These are phyloP conservation scores for Pythium aphanidermatum DNA, from an alignment of 352 stramenopile genomes.

Conservation along the genomic window DNA sequence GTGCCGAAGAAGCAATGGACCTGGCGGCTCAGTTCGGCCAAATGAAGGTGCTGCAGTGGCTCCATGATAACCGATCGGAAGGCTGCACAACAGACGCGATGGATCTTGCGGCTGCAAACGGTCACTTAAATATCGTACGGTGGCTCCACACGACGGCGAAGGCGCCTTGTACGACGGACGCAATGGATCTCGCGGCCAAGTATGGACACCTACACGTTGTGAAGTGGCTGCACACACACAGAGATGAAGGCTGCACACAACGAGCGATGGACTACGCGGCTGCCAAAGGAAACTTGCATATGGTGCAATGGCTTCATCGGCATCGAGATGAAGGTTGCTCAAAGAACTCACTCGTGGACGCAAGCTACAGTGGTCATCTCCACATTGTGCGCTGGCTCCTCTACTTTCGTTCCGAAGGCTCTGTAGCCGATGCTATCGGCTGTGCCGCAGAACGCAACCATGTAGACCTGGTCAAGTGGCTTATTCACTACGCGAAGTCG, in stretches of 20 bases:
- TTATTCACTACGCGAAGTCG: constrained; percentile 6
- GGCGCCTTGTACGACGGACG: constrained; percentile 24
- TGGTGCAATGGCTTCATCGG: constrained; percentile 30
- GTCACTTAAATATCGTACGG: constrained; percentile 10
- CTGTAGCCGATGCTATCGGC: constrained; percentile 20
- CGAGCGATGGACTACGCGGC: constrained; percentile 26
- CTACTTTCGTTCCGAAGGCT: constrained; percentile 29
- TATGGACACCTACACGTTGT: constrained; percentile 23
- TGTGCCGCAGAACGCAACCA: constrained; percentile 9
- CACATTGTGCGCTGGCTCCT: constrained; percentile 40
- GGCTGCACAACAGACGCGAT: constrained; percentile 13
- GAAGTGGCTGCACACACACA: constrained; percentile 23
- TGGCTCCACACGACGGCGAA: constrained; percentile 8
- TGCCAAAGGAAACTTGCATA: constrained; percentile 17
- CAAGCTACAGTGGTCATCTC: constrained; percentile 29
- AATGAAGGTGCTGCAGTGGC: constrained; percentile 19
- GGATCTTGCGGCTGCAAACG: constrained; percentile 7
- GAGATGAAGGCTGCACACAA: constrained; percentile 16
- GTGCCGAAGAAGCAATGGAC: constrained; percentile 22
- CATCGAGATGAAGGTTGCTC: constrained; percentile 35
- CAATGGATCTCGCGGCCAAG: constrained; percentile 25
- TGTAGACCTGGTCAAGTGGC: constrained; percentile 12
- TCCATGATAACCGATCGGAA: constrained; percentile 13
- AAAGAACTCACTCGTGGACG: constrained; percentile 31
- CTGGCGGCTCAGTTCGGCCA: constrained; percentile 23